phyloP scores from a whole-genome alignment of 495 filamentous ascomycete genomes.

The Xylaria intraflava region DNA sequence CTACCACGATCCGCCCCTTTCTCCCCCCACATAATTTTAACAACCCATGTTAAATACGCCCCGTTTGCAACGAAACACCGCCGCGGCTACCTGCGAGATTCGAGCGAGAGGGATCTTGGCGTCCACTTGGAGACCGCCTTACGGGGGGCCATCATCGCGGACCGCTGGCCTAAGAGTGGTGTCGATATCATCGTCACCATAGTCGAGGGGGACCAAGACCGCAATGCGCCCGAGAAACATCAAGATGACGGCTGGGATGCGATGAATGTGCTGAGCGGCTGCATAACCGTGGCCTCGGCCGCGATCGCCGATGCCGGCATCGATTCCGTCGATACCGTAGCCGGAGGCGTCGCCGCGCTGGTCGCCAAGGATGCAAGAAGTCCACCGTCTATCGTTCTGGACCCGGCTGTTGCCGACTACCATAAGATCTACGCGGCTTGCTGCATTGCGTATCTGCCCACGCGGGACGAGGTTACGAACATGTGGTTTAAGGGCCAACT shows the following conservation, averaged over 20 bases:
- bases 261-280: conserved; percentile 86
- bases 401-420: conserved; percentile 79
- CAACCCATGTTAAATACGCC: conserved; percentile 90
- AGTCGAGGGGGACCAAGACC: conserved; percentile 72
- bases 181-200: conserved; percentile 88
- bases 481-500: conserved; percentile 81
- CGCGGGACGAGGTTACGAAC: conserved; percentile 85
- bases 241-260: conserved; percentile 61
- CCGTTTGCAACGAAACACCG: conserved; percentile 81
- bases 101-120: conserved; percentile 79
- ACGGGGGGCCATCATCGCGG: conserved; percentile 79
- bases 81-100: conserved; percentile 80
- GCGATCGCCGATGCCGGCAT: conserved; percentile 93
- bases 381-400: conserved; percentile 57
- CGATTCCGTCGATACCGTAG: conserved; percentile 86
- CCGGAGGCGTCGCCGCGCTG: conserved; percentile 82
- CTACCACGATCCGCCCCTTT: conserved; percentile 84
- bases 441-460: conserved; percentile 84
- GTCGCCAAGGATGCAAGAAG: conserved; percentile 39
- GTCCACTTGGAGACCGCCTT: conserved; percentile 88
- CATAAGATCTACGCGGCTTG: conserved; percentile 69
- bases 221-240: conserved; percentile 35
- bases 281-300: conserved; percentile 91
- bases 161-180: conserved; percentile 94
- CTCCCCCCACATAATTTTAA: conserved; percentile 82